Evolutionary conservation across 495 filamentous ascomycete species (phyloP), one percentile per base, ranked within the genome.

Genomic region (Podospora appendiculata): DNA sequence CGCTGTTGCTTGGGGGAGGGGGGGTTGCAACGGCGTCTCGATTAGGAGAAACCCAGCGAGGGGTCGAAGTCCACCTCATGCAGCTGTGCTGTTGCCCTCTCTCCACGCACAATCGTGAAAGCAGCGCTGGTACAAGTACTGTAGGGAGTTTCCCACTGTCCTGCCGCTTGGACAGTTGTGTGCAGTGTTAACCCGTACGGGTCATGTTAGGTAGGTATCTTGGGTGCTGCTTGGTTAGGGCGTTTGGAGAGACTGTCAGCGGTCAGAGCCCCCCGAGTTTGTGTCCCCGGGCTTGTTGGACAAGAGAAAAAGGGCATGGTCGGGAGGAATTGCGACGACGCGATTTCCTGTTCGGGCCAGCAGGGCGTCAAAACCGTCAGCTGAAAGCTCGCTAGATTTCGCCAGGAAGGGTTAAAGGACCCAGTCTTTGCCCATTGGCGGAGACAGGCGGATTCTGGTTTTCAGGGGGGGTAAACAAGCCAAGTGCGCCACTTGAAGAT

Each of bases 301-400:
- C 25, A 25, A 25, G 25, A 25, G 25, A 25, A 25, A 25, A 25
- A 39, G 48, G 50, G 18, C 25, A 4, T n/a, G 7, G 19, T 19
- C 36, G 40, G 25, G 45, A 33, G n/a, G n/a, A 17, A 46, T 34
- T 39, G 41, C 35, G 40, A 40, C 19, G 33, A 44, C 25, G 48
- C 42, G 41, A 52, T 35, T 54, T 56, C 55, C 63, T 32, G 8
- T 48, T 61, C 57, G 46, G 58, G 62, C 32, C n/a, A 54, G n/a
- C 11, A 44, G 36, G 63, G 63, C 63, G 59, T 58, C 48, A 41
- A 41, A 53, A 57, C 55, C 58, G 47, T 55, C 62, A 67, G 64
- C 64, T 67, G 64, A 63, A 63, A 7, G 34, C 58, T 67, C 64
- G 64, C 62, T 67, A 63, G 55, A 54, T 47, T 60, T 63, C 47